phyloP scores from a whole-genome alignment of 345 rosid genomes.

The Nephelium lappaceum region DNA sequence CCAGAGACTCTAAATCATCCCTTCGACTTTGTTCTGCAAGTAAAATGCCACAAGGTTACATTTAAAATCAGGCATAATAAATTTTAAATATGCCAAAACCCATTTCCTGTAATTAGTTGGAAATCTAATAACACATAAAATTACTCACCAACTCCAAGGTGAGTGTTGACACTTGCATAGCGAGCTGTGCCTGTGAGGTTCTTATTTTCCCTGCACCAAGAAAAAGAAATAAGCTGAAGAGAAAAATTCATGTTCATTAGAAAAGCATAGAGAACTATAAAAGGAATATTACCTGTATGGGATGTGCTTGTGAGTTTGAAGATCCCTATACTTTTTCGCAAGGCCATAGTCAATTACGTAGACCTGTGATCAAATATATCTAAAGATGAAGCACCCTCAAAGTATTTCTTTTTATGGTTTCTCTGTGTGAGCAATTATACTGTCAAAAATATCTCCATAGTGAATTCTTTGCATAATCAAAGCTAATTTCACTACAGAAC shows the following conservation, averaged over 20 bases:
- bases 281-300: slow-evolving; percentile 60
- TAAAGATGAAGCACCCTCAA: neutral
- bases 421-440: neutral
- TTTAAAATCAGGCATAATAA: neutral
- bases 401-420: neutral
- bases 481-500: neutral
- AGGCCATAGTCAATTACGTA: slow-evolving; percentile 86
- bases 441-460: neutral
- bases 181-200: slow-evolving; percentile 92
- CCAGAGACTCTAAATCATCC: slow-evolving; percentile 93
- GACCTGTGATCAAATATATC: slow-evolving; percentile 45
- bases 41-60: slow-evolving; percentile 20
- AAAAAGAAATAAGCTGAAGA: slow-evolving; percentile 7
- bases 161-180: slow-evolving; percentile 91
- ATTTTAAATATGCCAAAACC: neutral
- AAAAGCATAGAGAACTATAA: slow-evolving; percentile 18
- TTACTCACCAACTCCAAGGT: slow-evolving; percentile 75
- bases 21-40: slow-evolving; percentile 84
- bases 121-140: slow-evolving; percentile 15
- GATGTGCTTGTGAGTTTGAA: slow-evolving; percentile 87
- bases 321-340: slow-evolving; percentile 90
- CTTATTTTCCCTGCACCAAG: slow-evolving; percentile 68
- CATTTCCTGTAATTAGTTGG: slow-evolving; percentile 8
- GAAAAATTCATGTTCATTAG: slow-evolving; percentile 8
- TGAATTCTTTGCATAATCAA: neutral